These are phyloP conservation scores for Letharia lupina DNA, from an alignment of 495 filamentous ascomycete species.

Conservation along the genomic window DNA sequence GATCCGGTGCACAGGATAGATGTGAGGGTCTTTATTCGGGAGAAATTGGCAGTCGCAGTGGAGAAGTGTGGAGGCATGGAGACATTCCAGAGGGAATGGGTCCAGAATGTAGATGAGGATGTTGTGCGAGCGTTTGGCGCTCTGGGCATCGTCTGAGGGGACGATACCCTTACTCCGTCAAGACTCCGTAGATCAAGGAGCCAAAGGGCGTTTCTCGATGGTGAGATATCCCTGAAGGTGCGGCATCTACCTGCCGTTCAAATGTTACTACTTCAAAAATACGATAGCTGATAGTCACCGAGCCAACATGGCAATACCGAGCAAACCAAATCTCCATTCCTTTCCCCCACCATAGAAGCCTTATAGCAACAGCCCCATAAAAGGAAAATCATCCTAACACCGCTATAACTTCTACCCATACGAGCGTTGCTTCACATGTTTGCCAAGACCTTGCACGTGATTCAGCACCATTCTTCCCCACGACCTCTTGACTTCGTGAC, in stretches of 20 bases:
- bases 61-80: slow-evolving; percentile 59
- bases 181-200: background rate
- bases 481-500: no score
- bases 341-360: no score
- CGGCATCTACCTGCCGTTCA: background rate
- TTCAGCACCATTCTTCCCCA: no score
- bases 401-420: no score
- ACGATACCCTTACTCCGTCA: background rate
- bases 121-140: slow-evolving; percentile 61
- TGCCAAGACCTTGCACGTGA: no score
- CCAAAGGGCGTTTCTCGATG: background rate
- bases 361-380: no score
- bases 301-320: no score
- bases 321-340: no score
- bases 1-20: slow-evolving; percentile 68
- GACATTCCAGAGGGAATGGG: slow-evolving; percentile 66
- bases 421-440: no score
- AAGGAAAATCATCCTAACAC: no score
- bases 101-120: slow-evolving; percentile 79
- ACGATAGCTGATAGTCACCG: no score
- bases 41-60: slow-evolving; percentile 58
- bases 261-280: no score
- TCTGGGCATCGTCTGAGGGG: slow-evolving; percentile 38
- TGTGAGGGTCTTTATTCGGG: slow-evolving; percentile 60
- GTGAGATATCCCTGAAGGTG: background rate